phyloP scores from a whole-genome alignment of 2,329 filamentous ascomycete species.

The Trichoderma brevicompactum region DNA sequence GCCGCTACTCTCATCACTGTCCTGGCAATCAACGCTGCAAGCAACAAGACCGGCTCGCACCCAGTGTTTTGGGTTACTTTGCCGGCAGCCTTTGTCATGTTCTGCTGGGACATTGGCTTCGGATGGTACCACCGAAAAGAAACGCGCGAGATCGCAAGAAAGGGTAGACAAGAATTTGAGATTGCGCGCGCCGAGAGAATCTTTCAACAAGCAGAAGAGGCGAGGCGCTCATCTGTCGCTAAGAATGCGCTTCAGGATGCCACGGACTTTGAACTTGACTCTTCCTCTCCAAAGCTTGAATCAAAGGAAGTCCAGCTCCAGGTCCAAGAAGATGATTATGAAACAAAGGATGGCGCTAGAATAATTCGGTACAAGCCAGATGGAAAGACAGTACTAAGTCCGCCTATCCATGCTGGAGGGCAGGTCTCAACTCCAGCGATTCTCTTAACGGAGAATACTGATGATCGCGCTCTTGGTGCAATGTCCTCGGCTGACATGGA shows the following conservation, averaged over 20 bases:
- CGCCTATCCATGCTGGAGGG: not conserved
- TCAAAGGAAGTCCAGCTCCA: not conserved
- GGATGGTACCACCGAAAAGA: slow-evolving; percentile 67
- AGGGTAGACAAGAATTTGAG: slow-evolving; percentile 49
- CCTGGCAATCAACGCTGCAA: slow-evolving; percentile 67
- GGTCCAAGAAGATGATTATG: not conserved
- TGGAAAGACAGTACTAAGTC: not conserved
- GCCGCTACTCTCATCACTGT: slow-evolving; percentile 67
- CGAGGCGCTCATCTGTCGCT: not conserved
- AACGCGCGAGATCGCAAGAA: slow-evolving; percentile 64
- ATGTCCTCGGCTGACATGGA: slow-evolving; percentile 9
- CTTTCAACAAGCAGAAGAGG: slow-evolving; percentile 29
- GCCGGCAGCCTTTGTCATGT: slow-evolving; percentile 69
- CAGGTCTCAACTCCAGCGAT: slow-evolving; percentile 29
- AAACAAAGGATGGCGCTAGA: not conserved
- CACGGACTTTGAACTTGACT: not conserved
- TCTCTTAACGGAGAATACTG: slow-evolving; percentile 31
- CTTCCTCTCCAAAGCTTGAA: not conserved
- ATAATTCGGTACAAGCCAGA: not conserved
- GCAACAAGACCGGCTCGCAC: slow-evolving; percentile 51
- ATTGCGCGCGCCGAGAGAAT: slow-evolving; percentile 31
- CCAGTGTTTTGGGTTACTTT: slow-evolving; percentile 72
- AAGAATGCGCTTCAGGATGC: not conserved
- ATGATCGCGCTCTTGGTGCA: slow-evolving; percentile 26
- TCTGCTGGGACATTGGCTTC: slow-evolving; percentile 67